phyloP scores from a whole-genome alignment of 495 filamentous ascomycete genomes.

The Chaetomium fimeti region DNA sequence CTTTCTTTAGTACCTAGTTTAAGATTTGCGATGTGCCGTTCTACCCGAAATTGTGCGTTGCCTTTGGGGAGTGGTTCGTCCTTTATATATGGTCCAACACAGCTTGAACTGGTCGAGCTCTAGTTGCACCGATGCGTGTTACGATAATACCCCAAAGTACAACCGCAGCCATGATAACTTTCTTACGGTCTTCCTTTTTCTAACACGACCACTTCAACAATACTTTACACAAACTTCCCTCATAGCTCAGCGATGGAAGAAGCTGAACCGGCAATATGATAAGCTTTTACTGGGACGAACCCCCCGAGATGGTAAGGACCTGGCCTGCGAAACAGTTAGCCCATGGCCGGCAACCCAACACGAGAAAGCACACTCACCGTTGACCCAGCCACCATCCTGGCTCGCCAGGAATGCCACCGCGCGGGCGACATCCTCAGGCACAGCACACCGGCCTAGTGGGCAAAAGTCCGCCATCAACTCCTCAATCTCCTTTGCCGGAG shows the following conservation, averaged over 20 bases:
- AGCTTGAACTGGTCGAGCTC: too few relatives aligned
- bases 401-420: conserved; percentile 57
- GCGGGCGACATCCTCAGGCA: conserved; percentile 57
- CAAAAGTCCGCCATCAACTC: conserved; percentile 38
- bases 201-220: too few relatives aligned
- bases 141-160: too few relatives aligned
- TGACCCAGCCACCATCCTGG: conserved; percentile 61
- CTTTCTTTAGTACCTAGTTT: too few relatives aligned
- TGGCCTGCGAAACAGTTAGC: conserved; percentile 29
- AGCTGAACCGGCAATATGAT: neutral
- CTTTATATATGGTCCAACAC: too few relatives aligned
- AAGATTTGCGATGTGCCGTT: too few relatives aligned
- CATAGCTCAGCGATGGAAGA: neutral
- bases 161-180: too few relatives aligned
- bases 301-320: conserved; percentile 40
- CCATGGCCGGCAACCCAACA: neutral
- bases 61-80: too few relatives aligned
- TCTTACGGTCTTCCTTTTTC: too few relatives aligned
- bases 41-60: too few relatives aligned
- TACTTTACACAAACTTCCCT: too few relatives aligned
- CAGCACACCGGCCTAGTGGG: conserved; percentile 42
- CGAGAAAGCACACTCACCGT: conserved; percentile 44
- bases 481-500: conserved; percentile 37
- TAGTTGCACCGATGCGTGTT: too few relatives aligned
- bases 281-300: conserved; percentile 35